phyloP scores from a whole-genome alignment of 352 stramenopile species.

The Globisporangium mamillatum region DNA sequence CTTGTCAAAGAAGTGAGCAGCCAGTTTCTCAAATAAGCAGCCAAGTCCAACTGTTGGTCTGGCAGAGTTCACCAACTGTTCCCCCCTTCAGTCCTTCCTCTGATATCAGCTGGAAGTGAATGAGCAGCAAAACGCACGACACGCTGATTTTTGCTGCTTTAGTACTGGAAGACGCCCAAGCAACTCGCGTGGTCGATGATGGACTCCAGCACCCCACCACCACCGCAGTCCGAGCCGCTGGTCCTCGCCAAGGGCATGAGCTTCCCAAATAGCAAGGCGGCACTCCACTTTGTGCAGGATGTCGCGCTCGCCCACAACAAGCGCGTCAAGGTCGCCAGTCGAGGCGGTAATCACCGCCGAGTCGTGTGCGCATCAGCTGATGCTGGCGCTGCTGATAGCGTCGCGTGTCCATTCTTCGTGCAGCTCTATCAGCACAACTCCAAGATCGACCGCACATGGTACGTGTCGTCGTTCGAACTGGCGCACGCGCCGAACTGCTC shows the following conservation, averaged over 20 bases:
- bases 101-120: background rate
- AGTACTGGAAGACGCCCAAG: background rate
- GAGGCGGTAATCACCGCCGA: background rate
- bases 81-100: background rate
- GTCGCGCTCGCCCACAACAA: background rate
- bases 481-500: background rate
- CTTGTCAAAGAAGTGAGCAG: background rate
- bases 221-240: background rate
- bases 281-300: background rate
- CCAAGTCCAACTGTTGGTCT: background rate
- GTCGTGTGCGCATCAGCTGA: background rate
- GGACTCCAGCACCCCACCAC: background rate
- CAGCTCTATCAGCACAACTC: constrained; percentile 1
- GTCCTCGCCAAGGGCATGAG: background rate
- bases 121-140: background rate
- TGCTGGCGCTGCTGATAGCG: background rate
- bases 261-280: background rate
- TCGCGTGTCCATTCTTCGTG: background rate
- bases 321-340: background rate
- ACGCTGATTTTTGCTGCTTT: background rate
- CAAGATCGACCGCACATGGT: background rate
- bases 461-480: background rate
- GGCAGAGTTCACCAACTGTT: background rate
- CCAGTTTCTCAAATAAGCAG: background rate
- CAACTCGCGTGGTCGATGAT: background rate